Evolutionary conservation across 2,329 filamentous ascomycete species (phyloP).

Genomic region (Helotiales sp.): DNA sequence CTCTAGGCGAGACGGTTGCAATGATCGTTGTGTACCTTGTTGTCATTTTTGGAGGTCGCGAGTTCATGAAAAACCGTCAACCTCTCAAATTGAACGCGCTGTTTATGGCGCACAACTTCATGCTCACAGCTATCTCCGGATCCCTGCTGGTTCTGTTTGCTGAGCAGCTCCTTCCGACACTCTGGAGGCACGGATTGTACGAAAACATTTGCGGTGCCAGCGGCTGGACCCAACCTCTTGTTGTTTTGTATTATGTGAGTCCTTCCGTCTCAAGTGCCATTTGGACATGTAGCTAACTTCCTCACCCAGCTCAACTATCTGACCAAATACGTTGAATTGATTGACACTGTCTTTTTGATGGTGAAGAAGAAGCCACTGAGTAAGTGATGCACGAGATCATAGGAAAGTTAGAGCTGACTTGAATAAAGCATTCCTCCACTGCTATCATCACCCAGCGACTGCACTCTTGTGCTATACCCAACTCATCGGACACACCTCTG

Average conservation of each 20-base stretch:
- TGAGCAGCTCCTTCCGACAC: constrained; percentile 29
- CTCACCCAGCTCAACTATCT: constrained; percentile 31
- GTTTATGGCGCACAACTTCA: constrained; percentile 31
- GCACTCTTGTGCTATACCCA: constrained; percentile 33
- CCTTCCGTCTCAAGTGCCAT: background rate
- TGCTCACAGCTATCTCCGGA: constrained; percentile 28
- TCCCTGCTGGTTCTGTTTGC: constrained; percentile 27
- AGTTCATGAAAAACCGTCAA: constrained; percentile 27
- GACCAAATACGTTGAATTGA: constrained; percentile 32
- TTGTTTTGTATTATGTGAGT: constrained; percentile 92
- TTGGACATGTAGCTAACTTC: constrained; percentile 4
- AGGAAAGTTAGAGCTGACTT: background rate
- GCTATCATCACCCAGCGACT: constrained; percentile 33
- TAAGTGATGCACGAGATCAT: constrained; percentile 8
- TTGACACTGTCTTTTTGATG: constrained; percentile 33
- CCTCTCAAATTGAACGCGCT: constrained; percentile 27
- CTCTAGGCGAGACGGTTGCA: constrained; percentile 20
- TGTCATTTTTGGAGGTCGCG: constrained; percentile 30
- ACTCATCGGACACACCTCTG: constrained; percentile 28
- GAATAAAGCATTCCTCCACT: constrained; percentile 29
- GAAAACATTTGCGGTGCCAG: constrained; percentile 81
- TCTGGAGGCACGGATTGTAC: constrained; percentile 72
- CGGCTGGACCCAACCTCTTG: constrained; percentile 91
- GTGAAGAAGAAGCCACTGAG: constrained; percentile 35
- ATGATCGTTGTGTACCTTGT: constrained; percentile 28